These are phyloP conservation scores for Pleurotus tuber-regium DNA, from an alignment of 768 basidiomycete species.

Conservation along the genomic window DNA sequence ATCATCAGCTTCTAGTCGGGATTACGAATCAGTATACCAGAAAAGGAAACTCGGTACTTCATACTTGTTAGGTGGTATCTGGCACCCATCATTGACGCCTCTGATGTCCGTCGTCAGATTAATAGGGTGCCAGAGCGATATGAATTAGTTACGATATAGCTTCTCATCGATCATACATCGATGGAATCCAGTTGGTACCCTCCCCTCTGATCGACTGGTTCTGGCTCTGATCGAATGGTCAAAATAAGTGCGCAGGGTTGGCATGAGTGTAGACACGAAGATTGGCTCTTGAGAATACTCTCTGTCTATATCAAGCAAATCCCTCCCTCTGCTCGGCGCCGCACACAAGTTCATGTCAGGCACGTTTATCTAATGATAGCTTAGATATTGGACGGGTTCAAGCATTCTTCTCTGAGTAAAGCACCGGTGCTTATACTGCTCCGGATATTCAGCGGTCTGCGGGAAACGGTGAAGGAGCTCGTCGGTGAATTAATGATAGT, in stretches of 20 bases:
- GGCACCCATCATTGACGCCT: conserved; percentile 7
- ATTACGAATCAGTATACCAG: neutral
- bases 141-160: conserved; percentile 8
- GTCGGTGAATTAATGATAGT: conserved; percentile 6
- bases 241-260: conserved; percentile 1
- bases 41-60: conserved; percentile 3
- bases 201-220: conserved; percentile 9
- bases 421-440: conserved; percentile 2
- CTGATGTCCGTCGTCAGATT: conserved; percentile 11
- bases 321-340: conserved; percentile 1
- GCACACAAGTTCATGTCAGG: conserved; percentile 1
- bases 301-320: neutral
- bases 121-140: conserved; percentile 5
- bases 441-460: conserved; percentile 3
- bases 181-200: neutral
- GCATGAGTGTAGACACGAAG: conserved; percentile 7
- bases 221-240: conserved; percentile 7
- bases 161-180: conserved; percentile 9
- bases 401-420: conserved; percentile 2
- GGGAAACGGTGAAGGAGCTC: conserved; percentile 1
- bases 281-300: neutral
- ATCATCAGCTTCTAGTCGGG: neutral
- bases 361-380: conserved; percentile 1
- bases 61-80: conserved; percentile 10
- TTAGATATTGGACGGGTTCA: neutral